A percentile compares a stretch with the other conserved stretches of the same genome.
These are phyloP conservation scores for Lactifluus subvellereus DNA, from an alignment of 768 basidiomycete species.

Conservation along the genomic window DNA sequence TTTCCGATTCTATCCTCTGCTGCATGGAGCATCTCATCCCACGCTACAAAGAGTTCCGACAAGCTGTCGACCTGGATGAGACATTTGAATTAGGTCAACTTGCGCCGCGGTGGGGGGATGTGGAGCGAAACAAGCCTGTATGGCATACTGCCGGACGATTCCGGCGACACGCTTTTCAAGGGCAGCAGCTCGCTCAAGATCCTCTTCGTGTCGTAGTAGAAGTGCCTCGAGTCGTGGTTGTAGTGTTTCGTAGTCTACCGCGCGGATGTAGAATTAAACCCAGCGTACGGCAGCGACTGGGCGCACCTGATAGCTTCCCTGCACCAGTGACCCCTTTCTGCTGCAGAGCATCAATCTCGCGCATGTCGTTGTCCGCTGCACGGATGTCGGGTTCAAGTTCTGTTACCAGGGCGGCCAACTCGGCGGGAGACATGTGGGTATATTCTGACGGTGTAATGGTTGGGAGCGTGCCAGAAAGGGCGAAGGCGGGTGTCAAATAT, in stretches of 20 bases:
- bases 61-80: conserved; percentile 61
- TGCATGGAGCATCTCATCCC: conserved; percentile 73
- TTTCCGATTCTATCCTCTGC: conserved; percentile 53
- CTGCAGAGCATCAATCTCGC: conserved; percentile 66
- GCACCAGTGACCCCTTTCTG: conserved; percentile 66
- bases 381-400: conserved; percentile 86
- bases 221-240: conserved; percentile 63
- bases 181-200: conserved; percentile 47
- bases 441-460: conserved; percentile 44
- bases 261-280: not conserved
- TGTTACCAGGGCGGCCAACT: conserved; percentile 61
- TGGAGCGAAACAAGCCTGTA: conserved; percentile 45
- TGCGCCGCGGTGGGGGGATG: not conserved
- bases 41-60: conserved; percentile 78
- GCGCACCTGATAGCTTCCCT: conserved; percentile 58
- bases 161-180: conserved; percentile 61
- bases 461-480: conserved; percentile 56
- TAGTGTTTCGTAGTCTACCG: conserved; percentile 54
- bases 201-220: conserved; percentile 52
- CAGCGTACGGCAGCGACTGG: not conserved
- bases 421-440: conserved; percentile 58
- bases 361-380: conserved; percentile 74
- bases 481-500: conserved; percentile 68
- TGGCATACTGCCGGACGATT: conserved; percentile 64
- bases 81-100: not conserved